A percentile compares a stretch with the other conserved stretches of the same genome.
Conservation (phyloP, 108 stramenopile species). For the Stephanodiscus triporus region DNA sequence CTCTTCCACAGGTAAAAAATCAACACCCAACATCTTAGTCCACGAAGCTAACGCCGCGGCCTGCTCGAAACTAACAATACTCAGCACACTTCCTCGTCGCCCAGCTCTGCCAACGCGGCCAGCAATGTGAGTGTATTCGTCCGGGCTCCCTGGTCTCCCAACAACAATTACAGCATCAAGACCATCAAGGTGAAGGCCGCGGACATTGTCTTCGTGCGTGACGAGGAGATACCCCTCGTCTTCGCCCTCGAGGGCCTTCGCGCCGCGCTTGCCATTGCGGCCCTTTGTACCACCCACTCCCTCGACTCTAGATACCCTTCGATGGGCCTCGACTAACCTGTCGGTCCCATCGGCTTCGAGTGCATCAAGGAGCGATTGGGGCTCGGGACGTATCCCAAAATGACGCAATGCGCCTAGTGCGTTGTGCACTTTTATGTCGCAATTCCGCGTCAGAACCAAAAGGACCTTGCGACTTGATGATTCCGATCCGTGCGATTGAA, state of each 20-base stretch:
- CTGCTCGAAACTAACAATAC: conserved; percentile 72
- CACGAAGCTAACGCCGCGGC: conserved; percentile 68
- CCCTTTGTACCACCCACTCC: conserved; percentile 61
- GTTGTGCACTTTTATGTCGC: conserved; percentile 76
- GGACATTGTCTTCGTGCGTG: conserved; percentile 90
- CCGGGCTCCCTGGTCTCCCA: conserved; percentile 82
- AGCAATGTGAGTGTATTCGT: conserved; percentile 96
- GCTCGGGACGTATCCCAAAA: conserved; percentile 77
- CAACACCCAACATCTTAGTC: conserved; percentile 76
- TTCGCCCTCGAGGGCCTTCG: conserved; percentile 16
- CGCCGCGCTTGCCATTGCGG: conserved; percentile 20
- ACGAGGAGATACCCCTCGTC: conserved; percentile 75
- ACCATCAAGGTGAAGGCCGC: conserved; percentile 91
- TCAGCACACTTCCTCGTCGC: conserved; percentile 71
- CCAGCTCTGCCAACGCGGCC: conserved; percentile 93
- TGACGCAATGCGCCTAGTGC: conserved; percentile 85
- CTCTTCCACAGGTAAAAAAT: conserved; percentile 56
- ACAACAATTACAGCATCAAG: conserved; percentile 86
- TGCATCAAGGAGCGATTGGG: conserved; percentile 73
- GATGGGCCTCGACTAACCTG: conserved; percentile 74
- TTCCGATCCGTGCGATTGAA: conserved; percentile 29
- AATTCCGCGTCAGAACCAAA: conserved; percentile 75
- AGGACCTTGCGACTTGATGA: conserved; percentile 49
- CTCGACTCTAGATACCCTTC: conserved; percentile 74
- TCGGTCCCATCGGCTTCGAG: conserved; percentile 80